Base-by-base conservation (phyloP, 2,329 filamentous ascomycete genomes). In the Rhinocladiella similis region DNA sequence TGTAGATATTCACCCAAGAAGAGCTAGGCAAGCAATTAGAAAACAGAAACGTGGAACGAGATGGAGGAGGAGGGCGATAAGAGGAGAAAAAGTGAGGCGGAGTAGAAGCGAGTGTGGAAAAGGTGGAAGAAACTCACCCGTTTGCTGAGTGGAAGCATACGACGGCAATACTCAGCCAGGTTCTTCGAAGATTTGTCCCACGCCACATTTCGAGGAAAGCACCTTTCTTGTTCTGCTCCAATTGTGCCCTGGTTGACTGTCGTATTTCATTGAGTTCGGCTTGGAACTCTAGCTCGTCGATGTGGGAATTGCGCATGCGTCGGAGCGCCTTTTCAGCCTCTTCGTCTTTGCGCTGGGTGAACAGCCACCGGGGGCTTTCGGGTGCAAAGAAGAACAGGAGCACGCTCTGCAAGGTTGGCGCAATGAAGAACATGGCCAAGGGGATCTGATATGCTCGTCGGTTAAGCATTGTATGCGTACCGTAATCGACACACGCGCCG, bases 251-350 rank as follows among this genome's bases (percentile, higher is more conserved):
- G 9, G 57, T 60, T 3, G 57, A 56, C 18, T 56, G 53, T 13
- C 50, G 54, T 19, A 59, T 73, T n/a, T 62, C 60, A 33, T 60
- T 60, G 18, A 58, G 51, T 39, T 64, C 62, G 20, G 57, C 59
- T 19, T 59, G 57, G 27, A 64, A 43, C 48, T 64, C 56, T 4
- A 50, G 49, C 22, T 57, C 54, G 20, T 60, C 53, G 47, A 62
- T 62, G 5, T 56, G 50, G 6, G 54, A 47, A 19, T 58, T 60
- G 18, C 62, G 59, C 12, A 64, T 51, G 22, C 38, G 47, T 9
- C 56, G 57, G 7, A 64, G 49, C 5, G 60, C 33, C 4, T 19
- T 52, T 27, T 59, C 54, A 1, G 62, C 62, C 1, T 59, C 53
- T 9, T 54, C 45, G 19, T 56, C 54, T 22, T 56, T 62, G 5